Conservation (phyloP, 331 rosid species). For the Ulmus americana region DNA sequence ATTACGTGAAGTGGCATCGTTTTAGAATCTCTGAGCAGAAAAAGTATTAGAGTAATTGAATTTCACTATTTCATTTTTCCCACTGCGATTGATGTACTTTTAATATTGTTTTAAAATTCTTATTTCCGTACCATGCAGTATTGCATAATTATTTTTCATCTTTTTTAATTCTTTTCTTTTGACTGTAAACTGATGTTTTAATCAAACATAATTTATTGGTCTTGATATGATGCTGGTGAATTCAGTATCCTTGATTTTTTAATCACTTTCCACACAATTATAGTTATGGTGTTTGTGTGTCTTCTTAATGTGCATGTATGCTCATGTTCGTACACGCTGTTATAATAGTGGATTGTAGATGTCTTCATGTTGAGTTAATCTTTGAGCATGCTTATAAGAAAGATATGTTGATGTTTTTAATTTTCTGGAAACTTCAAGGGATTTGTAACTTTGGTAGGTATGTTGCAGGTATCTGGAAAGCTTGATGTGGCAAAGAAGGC, state of each 20-base stretch:
- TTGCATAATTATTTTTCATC: background rate
- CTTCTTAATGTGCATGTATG: too few relatives aligned
- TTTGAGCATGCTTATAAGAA: background rate
- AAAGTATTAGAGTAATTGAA: background rate
- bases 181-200: background rate
- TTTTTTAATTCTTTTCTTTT: background rate
- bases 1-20: background rate
- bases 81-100: background rate
- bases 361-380: too few relatives aligned
- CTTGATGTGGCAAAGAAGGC: constrained; percentile 29
- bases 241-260: too few relatives aligned
- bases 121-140: too few relatives aligned
- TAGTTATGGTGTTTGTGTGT: too few relatives aligned
- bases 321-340: too few relatives aligned
- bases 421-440: background rate
- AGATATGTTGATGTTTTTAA: background rate
- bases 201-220: background rate
- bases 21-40: background rate
- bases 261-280: too few relatives aligned
- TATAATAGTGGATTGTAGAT: too few relatives aligned
- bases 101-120: background rate
- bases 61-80: background rate
- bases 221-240: too few relatives aligned
- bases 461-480: constrained; percentile 35
- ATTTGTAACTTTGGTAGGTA: constrained; percentile 15